Percentiles rank a stretch among this genome's conserved stretches.
phyloP scores from a whole-genome alignment of 1,284 basidiomycete genomes.

The Pascua guehoae region DNA sequence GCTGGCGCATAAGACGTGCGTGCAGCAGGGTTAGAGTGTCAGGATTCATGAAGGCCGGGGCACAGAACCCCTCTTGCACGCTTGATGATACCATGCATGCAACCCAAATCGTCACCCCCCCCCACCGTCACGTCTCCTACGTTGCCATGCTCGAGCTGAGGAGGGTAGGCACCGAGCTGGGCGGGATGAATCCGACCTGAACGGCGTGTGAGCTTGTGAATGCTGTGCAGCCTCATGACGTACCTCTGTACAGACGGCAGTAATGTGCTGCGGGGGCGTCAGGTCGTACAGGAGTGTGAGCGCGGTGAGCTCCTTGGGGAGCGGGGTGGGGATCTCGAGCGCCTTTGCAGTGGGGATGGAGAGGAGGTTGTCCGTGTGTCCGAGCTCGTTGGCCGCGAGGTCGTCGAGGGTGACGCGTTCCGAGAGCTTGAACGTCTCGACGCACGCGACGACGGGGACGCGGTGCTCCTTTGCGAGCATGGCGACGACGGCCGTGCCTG shows the following conservation, averaged over 20 bases:
- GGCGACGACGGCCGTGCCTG: constrained; percentile 91
- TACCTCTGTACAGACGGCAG: constrained; percentile 86
- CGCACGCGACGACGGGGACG: constrained; percentile 92
- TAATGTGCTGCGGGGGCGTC: constrained; percentile 81
- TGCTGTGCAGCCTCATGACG: too few relatives aligned
- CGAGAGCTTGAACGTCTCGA: constrained; percentile 98
- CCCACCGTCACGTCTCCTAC: neutral
- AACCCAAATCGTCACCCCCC: too few relatives aligned
- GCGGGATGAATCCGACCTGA: constrained; percentile 70
- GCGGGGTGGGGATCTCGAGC: constrained; percentile 12
- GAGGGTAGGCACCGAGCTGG: constrained; percentile 56
- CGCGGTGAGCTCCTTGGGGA: constrained; percentile 56
- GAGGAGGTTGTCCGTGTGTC: constrained; percentile 51
- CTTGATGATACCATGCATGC: too few relatives aligned
- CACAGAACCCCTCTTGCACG: too few relatives aligned
- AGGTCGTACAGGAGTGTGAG: constrained; percentile 86
- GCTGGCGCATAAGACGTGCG: too few relatives aligned
- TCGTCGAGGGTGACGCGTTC: constrained; percentile 90
- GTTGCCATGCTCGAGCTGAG: constrained; percentile 27
- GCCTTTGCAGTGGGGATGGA: constrained; percentile 21
- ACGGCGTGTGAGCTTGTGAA: neutral
- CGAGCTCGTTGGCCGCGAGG: constrained; percentile 93
- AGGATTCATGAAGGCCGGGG: too few relatives aligned
- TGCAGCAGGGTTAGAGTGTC: too few relatives aligned
- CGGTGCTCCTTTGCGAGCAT: constrained; percentile 89